phyloP scores from a whole-genome alignment of 139 green algal genomes.

The Micromonas commoda region DNA sequence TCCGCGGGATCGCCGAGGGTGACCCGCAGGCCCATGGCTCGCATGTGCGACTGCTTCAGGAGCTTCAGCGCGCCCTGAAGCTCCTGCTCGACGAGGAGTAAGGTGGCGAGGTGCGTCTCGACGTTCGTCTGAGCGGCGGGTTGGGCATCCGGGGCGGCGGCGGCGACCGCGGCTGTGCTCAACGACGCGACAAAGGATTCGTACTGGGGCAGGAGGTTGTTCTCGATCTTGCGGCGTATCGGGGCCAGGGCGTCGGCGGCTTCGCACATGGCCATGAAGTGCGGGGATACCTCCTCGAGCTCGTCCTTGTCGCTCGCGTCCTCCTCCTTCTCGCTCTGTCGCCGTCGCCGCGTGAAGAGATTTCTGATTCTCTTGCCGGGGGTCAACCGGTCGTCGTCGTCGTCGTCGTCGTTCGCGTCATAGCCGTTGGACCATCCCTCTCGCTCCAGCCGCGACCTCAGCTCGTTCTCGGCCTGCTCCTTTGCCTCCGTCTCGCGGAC shows the following conservation, averaged over 20 bases:
- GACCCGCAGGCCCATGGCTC: not conserved
- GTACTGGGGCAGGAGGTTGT: not conserved
- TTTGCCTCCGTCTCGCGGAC: not conserved
- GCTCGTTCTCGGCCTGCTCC: not conserved
- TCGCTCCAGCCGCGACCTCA: too few relatives aligned
- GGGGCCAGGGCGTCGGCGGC: not conserved
- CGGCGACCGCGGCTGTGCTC: too few relatives aligned
- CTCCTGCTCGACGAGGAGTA: not conserved
- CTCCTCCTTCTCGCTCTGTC: not conserved
- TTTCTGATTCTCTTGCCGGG: too few relatives aligned
- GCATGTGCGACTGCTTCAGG: not conserved
- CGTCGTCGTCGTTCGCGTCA: too few relatives aligned
- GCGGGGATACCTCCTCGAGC: not conserved
- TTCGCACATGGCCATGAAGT: not conserved
- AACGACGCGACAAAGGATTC: not conserved
- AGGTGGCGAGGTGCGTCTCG: not conserved
- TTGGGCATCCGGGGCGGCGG: not conserved
- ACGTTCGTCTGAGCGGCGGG: not conserved
- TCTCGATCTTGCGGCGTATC: not conserved
- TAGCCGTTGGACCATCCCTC: too few relatives aligned
- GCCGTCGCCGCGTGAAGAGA: too few relatives aligned
- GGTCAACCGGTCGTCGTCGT: too few relatives aligned
- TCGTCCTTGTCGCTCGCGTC: not conserved
- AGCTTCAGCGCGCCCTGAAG: not conserved
- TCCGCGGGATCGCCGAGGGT: not conserved